phyloP scores from a whole-genome alignment of 768 basidiomycete species.

The Paxillus ammoniavirescens region DNA sequence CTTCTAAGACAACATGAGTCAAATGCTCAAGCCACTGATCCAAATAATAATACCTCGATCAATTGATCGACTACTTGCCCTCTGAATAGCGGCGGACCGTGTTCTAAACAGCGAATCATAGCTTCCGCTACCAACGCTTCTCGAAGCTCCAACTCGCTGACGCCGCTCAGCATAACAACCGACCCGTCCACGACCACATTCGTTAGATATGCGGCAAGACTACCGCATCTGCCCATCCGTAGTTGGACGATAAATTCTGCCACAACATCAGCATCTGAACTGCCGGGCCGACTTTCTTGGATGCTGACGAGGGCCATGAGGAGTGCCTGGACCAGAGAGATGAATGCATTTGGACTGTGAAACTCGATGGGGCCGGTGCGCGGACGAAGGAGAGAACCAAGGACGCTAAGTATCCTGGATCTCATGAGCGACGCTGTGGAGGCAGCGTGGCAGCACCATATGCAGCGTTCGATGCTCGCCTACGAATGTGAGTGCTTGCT shows the following conservation, averaged over 20 bases:
- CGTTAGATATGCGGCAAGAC: constrained; percentile 36
- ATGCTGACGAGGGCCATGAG: constrained; percentile 46
- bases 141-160: constrained; percentile 30
- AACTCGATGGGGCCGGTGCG: constrained; percentile 41
- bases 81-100: constrained; percentile 42
- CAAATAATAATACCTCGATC: constrained; percentile 41
- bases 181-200: constrained; percentile 9
- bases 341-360: constrained; percentile 45
- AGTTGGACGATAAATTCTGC: constrained; percentile 46
- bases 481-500: constrained; percentile 23
- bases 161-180: constrained; percentile 5
- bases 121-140: constrained; percentile 46
- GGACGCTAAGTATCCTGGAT: constrained; percentile 46
- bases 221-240: constrained; percentile 46
- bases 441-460: constrained; percentile 73
- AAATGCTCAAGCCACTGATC: background rate
- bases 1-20: constrained; percentile 33
- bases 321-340: constrained; percentile 51
- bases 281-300: background rate
- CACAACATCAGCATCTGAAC: constrained; percentile 35
- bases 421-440: constrained; percentile 41
- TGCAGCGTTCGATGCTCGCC: constrained; percentile 53
- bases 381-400: constrained; percentile 48
- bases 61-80: constrained; percentile 50
- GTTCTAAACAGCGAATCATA: constrained; percentile 46